Evolutionary conservation across 1,139 yeast genomes (phyloP), one percentile per base, ranked within the genome.

Genomic region (Blastobotrys indianensis): DNA sequence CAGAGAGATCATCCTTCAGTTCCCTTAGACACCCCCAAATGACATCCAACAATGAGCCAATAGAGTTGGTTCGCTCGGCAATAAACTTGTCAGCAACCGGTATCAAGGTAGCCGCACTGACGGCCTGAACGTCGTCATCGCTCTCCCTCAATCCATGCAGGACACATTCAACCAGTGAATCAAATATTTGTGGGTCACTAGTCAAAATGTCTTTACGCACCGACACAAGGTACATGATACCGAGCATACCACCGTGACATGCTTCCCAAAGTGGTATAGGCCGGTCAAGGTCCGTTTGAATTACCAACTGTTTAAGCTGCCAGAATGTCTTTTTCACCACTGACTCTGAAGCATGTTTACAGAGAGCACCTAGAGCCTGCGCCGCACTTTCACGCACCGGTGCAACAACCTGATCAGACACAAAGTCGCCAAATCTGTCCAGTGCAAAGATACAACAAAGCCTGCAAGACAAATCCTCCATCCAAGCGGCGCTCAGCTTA

Each of bases 361-460:
- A 69, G 41, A 92, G 69, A 1, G 97, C 96, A 25, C 96, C 98
- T 42, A 94, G 67, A 0, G 97, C 80, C 65, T 94, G 99, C 0
- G 97, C 97, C 29, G 94, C 87, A 23, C 96, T 87, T 67, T 94
- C 99, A 58, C 98, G 73, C 2, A 94, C 97, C 0, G 99, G 99
- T 0, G 97, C 98, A 35, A 94, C 95, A 12, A 94, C 99, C 6
- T 95, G 94, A 63, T 94, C 99, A 40, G 95, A 85, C 34, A 94
- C 95, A 63, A 86, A 94, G 67, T 94, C 99, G 46, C 97, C 98
- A 66, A 94, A 94, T 58, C 97, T 70, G 66, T 94, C 99, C 47
- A 92, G 73, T 2, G 97, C 94, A 66, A 94, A 87, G 16, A 94
- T 72, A 11, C 95, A 85, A 61, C 95, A 75, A 39, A 94, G 63